Percentiles rank a stretch among this genome's conserved stretches.
Conservation (phyloP, 306 rosid genomes). For the Cucumis sativus region DNA sequence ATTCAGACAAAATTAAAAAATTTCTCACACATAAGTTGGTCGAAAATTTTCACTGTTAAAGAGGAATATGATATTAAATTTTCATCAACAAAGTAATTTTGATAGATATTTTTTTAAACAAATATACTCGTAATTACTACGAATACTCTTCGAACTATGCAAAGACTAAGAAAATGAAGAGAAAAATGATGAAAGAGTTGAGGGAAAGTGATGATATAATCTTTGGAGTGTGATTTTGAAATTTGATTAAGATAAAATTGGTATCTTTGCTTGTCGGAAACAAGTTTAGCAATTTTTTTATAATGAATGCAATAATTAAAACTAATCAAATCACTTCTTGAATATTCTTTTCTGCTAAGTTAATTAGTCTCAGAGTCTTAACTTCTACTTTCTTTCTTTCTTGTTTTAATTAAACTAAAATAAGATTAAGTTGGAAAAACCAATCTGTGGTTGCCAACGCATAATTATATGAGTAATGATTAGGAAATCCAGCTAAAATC, state of each 20-base stretch:
- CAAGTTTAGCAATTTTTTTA: neutral
- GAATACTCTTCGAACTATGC: too few relatives aligned
- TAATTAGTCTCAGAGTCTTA: neutral
- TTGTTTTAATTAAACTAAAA: neutral
- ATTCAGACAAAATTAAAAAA: too few relatives aligned
- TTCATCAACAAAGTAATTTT: too few relatives aligned
- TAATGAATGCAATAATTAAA: neutral
- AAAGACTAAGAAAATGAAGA: neutral
- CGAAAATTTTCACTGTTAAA: too few relatives aligned
- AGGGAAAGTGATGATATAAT: neutral
- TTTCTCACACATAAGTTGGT: too few relatives aligned
- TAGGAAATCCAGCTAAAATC: neutral
- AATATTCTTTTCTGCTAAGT: neutral
- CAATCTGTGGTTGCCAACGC: slow-evolving; percentile 2
- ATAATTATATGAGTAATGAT: neutral
- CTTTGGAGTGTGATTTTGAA: neutral
- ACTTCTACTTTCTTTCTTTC: neutral
- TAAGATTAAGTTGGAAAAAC: neutral
- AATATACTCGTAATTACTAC: too few relatives aligned
- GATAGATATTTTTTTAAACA: too few relatives aligned
- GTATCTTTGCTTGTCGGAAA: neutral
- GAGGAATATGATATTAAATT: too few relatives aligned
- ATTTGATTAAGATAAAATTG: neutral
- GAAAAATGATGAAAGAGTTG: neutral
- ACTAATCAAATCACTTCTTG: neutral